phyloP scores from a whole-genome alignment of 1,284 basidiomycete genomes.

The Fomitopsis schrenkii region DNA sequence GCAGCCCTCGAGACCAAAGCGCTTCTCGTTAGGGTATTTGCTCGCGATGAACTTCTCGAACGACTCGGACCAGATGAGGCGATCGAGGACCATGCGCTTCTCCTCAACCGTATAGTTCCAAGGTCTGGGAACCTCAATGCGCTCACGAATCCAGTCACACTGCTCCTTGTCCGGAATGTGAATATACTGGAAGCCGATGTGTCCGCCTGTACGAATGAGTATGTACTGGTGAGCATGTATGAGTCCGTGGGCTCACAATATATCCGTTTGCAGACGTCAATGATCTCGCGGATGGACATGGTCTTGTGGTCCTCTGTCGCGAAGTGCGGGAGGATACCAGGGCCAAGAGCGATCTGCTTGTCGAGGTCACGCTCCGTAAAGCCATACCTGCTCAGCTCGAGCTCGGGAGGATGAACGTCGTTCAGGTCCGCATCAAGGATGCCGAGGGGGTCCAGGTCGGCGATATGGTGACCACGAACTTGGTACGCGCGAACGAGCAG shows the following conservation, averaged over 20 bases:
- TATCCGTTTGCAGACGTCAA: constrained; percentile 88
- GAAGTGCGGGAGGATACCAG: constrained; percentile 96
- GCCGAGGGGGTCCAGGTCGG: constrained; percentile 93
- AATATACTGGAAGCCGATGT: constrained; percentile 95
- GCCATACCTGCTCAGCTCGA: constrained; percentile 91
- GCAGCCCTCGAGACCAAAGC: constrained; percentile 98
- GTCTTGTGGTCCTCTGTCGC: constrained; percentile 79
- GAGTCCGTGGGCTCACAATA: constrained; percentile 66
- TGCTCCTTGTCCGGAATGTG: constrained; percentile 99
- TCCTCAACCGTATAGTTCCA: constrained; percentile 98
- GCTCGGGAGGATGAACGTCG: constrained; percentile 75
- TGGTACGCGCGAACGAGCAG: constrained; percentile 97
- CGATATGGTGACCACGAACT: constrained; percentile 96
- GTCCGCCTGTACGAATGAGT: constrained; percentile 58
- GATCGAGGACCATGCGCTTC: constrained; percentile 98
- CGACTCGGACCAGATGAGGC: constrained; percentile 98
- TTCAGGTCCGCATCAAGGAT: constrained; percentile 88
- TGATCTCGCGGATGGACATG: constrained; percentile 91
- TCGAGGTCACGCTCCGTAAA: constrained; percentile 93
- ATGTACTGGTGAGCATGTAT: neutral
- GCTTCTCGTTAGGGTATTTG: constrained; percentile 99
- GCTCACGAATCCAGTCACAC: constrained; percentile 99
- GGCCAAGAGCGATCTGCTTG: constrained; percentile 92
- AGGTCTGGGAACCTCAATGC: constrained; percentile 95
- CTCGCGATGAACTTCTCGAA: constrained; percentile 98